phyloP scores from a whole-genome alignment of 2,329 filamentous ascomycete species.

The Penicillium psychrosexuale region DNA sequence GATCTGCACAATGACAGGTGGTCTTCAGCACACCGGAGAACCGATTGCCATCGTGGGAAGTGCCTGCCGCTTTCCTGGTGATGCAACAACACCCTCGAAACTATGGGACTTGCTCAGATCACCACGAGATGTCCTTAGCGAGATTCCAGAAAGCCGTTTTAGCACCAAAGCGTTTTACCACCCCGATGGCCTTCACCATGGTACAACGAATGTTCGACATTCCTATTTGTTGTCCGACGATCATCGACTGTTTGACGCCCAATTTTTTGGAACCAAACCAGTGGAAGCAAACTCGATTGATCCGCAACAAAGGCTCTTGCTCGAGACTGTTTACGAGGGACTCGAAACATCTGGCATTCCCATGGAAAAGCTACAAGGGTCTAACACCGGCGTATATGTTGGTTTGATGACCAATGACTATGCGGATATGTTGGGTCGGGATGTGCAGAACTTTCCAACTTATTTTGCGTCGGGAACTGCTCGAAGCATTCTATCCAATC shows the following conservation, averaged over 20 bases:
- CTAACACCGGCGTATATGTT: constrained; percentile 25
- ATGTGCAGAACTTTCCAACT: constrained; percentile 23
- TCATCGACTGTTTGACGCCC: constrained; percentile 24
- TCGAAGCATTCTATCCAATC: constrained; percentile 40
- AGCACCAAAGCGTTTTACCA: constrained; percentile 25
- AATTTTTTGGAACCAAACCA: constrained; percentile 28
- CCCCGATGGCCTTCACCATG: constrained; percentile 22
- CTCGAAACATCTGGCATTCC: constrained; percentile 24
- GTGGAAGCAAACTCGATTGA: constrained; percentile 32
- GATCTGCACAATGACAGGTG: constrained; percentile 13
- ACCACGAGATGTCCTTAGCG: constrained; percentile 22
- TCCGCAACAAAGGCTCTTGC: constrained; percentile 27
- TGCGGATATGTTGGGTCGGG: constrained; percentile 20
- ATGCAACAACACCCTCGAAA: constrained; percentile 22
- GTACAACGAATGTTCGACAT: constrained; percentile 25
- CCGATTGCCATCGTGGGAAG: constrained; percentile 30
- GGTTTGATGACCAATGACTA: constrained; percentile 31
- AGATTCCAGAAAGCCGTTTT: constrained; percentile 24
- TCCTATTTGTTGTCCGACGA: constrained; percentile 27
- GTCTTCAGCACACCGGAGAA: constrained; percentile 12
- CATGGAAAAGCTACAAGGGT: constrained; percentile 25
- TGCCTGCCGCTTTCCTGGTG: constrained; percentile 26
- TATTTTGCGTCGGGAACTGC: constrained; percentile 35
- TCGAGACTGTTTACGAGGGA: constrained; percentile 28
- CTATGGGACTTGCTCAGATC: constrained; percentile 27